These are phyloP conservation scores for Phytophthora pinifolia DNA, from an alignment of 352 stramenopile species.

Conservation along the genomic window DNA sequence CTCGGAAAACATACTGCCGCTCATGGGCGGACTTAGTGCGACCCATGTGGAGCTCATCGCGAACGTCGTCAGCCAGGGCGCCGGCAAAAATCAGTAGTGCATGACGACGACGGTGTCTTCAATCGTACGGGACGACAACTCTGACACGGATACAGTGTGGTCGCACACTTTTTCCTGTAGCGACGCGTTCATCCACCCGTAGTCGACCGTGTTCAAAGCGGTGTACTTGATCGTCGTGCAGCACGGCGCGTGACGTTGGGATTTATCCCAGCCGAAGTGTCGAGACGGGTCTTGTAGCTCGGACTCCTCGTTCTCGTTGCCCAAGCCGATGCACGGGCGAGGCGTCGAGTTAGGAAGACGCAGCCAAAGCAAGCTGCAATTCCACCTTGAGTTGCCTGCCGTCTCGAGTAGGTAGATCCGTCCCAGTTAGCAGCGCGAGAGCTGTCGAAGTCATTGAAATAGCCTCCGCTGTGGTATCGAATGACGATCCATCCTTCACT, in stretches of 20 bases:
- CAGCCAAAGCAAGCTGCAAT: slow-evolving; percentile 18
- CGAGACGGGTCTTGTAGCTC: slow-evolving; percentile 18
- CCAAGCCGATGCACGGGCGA: slow-evolving; percentile 26
- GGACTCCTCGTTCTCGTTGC: slow-evolving; percentile 26
- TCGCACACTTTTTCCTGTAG: slow-evolving; percentile 43
- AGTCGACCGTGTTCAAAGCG: slow-evolving; percentile 49
- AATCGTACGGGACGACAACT: slow-evolving; percentile 8
- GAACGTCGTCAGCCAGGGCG: slow-evolving; percentile 15
- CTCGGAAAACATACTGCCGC: slow-evolving; percentile 43
- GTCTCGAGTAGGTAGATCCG: slow-evolving; percentile 11
- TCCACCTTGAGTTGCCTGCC: slow-evolving; percentile 9
- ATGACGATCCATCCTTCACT: slow-evolving; percentile 11
- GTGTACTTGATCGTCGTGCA: slow-evolving; percentile 41
- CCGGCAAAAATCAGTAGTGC: slow-evolving; percentile 35
- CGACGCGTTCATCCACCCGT: slow-evolving; percentile 39
- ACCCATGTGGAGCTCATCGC: slow-evolving; percentile 38
- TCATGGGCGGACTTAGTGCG: slow-evolving; percentile 38
- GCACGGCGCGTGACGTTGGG: slow-evolving; percentile 21
- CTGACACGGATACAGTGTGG: slow-evolving; percentile 21
- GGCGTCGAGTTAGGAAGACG: slow-evolving; percentile 21
- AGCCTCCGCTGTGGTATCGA: slow-evolving; percentile 2
- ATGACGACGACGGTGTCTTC: slow-evolving; percentile 41
- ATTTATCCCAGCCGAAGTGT: slow-evolving; percentile 22
- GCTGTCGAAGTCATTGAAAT: slow-evolving; percentile 5
- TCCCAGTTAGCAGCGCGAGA: slow-evolving; percentile 17